phyloP scores from a whole-genome alignment of 2,329 filamentous ascomycete species.

The Aspergillus vadensis region DNA sequence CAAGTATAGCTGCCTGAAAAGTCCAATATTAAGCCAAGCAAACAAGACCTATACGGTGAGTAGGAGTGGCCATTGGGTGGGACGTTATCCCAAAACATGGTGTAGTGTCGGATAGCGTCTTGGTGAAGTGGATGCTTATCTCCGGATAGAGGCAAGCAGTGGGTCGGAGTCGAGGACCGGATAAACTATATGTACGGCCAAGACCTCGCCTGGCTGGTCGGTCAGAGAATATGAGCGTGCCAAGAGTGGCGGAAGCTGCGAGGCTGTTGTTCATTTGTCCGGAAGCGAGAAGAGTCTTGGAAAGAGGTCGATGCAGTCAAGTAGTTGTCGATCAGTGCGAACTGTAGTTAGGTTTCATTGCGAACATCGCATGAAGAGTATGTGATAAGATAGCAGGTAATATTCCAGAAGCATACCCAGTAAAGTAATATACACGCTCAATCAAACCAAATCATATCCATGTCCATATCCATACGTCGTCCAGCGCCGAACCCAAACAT shows the following conservation, averaged over 20 bases:
- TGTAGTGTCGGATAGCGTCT: slow-evolving; percentile 1
- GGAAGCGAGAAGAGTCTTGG: no score
- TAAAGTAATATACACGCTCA: slow-evolving; percentile 1
- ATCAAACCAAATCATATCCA: neutral
- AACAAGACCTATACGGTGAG: neutral
- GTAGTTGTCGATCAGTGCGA: no score
- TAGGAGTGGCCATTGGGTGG: neutral
- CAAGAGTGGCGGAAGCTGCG: no score
- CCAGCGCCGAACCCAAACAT: neutral
- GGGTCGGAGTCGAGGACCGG: neutral
- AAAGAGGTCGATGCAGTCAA: no score
- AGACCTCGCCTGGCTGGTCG: no score
- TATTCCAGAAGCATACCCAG: slow-evolving; percentile 1
- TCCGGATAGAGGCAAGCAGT: neutral
- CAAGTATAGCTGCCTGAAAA: neutral
- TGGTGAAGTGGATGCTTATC: slow-evolving; percentile 12
- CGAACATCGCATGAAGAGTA: no score
- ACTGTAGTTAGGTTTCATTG: no score
- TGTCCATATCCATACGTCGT: slow-evolving; percentile 2
- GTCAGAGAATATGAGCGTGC: no score
- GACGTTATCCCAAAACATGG: neutral
- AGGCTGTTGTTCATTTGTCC: no score
- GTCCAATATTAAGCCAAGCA: neutral
- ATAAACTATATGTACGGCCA: neutral
- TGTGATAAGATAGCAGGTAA: neutral